A percentile compares a stretch with the other conserved stretches of the same genome.
Evolutionary conservation across 495 filamentous ascomycete genomes (phyloP).

Genomic region (Bacidia rubella): DNA sequence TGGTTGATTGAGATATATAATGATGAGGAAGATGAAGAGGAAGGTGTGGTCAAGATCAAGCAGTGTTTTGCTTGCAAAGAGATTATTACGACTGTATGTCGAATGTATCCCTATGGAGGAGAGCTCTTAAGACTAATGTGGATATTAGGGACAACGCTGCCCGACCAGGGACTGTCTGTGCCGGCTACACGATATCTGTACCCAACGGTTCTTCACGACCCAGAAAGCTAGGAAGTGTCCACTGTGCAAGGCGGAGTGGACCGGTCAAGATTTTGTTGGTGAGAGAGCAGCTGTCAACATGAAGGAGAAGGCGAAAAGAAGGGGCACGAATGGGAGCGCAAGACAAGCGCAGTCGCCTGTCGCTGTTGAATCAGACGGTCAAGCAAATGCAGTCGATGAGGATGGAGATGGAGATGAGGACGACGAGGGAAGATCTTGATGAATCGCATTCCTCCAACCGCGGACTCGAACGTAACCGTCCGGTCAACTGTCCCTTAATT

Average conservation of each 20-base stretch:
- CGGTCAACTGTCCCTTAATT: no score
- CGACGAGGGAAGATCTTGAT: not conserved
- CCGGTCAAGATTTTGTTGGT: slow-evolving; percentile 62
- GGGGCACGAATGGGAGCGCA: slow-evolving; percentile 17
- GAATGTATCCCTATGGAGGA: not conserved
- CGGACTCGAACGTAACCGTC: not conserved
- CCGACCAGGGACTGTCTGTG: slow-evolving; percentile 48
- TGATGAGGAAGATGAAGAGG: slow-evolving; percentile 43
- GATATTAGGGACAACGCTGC: slow-evolving; percentile 61
- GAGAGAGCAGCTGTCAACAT: slow-evolving; percentile 49
- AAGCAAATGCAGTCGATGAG: slow-evolving; percentile 6
- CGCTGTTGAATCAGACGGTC: slow-evolving; percentile 20
- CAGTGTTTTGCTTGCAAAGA: slow-evolving; percentile 81
- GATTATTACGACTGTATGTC: slow-evolving; percentile 63
- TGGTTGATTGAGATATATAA: slow-evolving; percentile 84
- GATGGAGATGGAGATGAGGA: slow-evolving; percentile 6
- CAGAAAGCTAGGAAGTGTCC: slow-evolving; percentile 55
- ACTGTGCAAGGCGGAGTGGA: slow-evolving; percentile 58
- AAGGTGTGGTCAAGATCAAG: slow-evolving; percentile 51
- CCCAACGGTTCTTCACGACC: slow-evolving; percentile 55
- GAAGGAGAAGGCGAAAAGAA: slow-evolving; percentile 19
- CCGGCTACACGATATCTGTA: slow-evolving; percentile 68
- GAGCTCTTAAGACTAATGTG: not conserved
- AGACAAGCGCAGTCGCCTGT: slow-evolving; percentile 14
- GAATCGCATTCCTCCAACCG: not conserved